These are phyloP conservation scores for Coemansia sp. DNA, from an alignment of 192 early-diverging fungal genomes.

Conservation along the genomic window DNA sequence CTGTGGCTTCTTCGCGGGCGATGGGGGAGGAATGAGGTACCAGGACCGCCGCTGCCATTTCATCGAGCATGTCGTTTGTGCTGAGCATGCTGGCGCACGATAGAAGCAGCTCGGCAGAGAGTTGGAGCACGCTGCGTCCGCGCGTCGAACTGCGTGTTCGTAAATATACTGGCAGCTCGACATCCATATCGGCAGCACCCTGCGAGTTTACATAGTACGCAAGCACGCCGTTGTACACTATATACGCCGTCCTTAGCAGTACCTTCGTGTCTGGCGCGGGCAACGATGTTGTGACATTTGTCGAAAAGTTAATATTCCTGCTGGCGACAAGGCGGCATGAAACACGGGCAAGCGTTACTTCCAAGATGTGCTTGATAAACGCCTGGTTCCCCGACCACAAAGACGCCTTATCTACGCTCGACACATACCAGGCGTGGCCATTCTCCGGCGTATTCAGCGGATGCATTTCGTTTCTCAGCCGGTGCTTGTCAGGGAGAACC, in stretches of 20 bases:
- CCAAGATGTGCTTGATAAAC: conserved; percentile 33
- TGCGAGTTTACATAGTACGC: background rate
- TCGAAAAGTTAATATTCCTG: background rate
- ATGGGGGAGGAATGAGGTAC: background rate
- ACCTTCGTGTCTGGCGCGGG: background rate
- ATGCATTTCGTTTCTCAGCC: conserved; percentile 6
- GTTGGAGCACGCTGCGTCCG: conserved; percentile 19
- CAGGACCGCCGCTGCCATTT: conserved; percentile 15
- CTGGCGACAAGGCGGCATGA: conserved; percentile 3
- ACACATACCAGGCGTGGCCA: conserved; percentile 8
- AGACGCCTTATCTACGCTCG: background rate
- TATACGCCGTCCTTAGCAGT: conserved; percentile 25
- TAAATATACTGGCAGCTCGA: conserved; percentile 15
- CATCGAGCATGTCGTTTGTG: background rate
- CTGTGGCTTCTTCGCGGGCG: background rate
- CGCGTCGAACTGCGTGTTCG: conserved; percentile 3
- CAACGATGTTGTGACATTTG: background rate
- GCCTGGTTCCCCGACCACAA: conserved; percentile 24
- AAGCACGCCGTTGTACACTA: conserved; percentile 27
- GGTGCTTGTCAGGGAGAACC: conserved; percentile 23
- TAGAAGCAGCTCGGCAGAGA: conserved; percentile 26
- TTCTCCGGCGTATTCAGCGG: conserved; percentile 5
- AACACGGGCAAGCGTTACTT: conserved; percentile 22
- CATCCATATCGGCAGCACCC: background rate
- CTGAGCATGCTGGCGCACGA: conserved; percentile 21